Conservation (phyloP, 192 early-diverging fungal species). For the Chytriomyces confervae region DNA sequence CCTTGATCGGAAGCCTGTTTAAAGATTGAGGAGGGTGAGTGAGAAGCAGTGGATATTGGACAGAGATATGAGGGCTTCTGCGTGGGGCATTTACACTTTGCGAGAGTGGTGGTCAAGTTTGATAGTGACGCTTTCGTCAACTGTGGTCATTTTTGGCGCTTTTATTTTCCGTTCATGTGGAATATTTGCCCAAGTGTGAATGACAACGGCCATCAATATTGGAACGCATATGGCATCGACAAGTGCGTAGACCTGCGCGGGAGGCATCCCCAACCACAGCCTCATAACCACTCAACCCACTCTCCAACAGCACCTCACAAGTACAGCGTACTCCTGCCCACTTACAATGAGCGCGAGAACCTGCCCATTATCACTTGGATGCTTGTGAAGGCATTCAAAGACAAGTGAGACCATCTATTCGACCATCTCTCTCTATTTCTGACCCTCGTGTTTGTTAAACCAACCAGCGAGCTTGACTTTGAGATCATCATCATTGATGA, state of each 20-base stretch:
- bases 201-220: too few relatives aligned
- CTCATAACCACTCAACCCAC: too few relatives aligned
- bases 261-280: too few relatives aligned
- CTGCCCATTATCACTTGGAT: constrained; percentile 95
- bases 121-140: constrained; percentile 41
- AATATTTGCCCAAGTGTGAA: too few relatives aligned
- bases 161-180: too few relatives aligned
- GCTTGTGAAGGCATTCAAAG: constrained; percentile 83
- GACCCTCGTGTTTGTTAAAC: background rate
- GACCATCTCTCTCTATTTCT: background rate
- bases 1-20: constrained; percentile 62
- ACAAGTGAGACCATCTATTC: constrained; percentile 44
- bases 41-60: background rate
- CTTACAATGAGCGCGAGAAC: constrained; percentile 98
- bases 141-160: background rate
- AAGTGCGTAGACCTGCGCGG: too few relatives aligned
- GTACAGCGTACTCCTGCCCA: constrained; percentile 95
- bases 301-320: constrained; percentile 47
- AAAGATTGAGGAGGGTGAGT: background rate
- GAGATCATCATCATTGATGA: constrained; percentile 99
- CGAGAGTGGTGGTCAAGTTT: constrained; percentile 44
- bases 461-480: constrained; percentile 80
- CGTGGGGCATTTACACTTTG: constrained; percentile 20
- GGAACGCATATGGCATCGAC: too few relatives aligned
- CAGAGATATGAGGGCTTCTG: background rate